phyloP scores from a whole-genome alignment of 1,139 yeast species.

The Candida dubliniensis region DNA sequence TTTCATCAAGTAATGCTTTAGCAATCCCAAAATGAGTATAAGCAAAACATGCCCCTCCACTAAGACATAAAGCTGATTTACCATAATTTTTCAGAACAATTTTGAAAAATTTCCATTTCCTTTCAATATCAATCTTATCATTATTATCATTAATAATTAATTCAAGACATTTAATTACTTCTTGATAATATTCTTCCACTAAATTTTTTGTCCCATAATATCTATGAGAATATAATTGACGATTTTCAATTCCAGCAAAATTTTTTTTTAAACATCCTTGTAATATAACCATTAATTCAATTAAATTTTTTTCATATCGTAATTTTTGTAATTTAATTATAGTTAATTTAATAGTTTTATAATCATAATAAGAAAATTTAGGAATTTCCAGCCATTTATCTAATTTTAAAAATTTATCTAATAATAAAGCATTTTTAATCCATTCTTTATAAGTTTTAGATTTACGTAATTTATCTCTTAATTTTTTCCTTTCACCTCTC shows the following conservation, averaged over 20 bases:
- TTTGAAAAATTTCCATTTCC: conserved; percentile 57
- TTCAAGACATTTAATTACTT: conserved; percentile 51
- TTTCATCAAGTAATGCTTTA: conserved; percentile 67
- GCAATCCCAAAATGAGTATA: conserved; percentile 78
- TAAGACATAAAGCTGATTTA: conserved; percentile 67
- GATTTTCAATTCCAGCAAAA: conserved; percentile 78
- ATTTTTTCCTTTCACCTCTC: conserved; percentile 55
- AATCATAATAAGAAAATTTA: conserved; percentile 68
- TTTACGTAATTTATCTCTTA: conserved; percentile 50
- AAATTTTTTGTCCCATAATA: conserved; percentile 72
- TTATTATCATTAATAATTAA: conserved; percentile 40
- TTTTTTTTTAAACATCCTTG: conserved; percentile 72
- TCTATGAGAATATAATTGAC: conserved; percentile 68
- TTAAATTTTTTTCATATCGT: conserved; percentile 33
- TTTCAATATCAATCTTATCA: conserved; percentile 28
- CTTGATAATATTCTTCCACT: conserved; percentile 55
- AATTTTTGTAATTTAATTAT: conserved; percentile 43
- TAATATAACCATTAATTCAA: conserved; percentile 54
- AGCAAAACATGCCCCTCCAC: conserved; percentile 82
- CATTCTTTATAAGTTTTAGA: conserved; percentile 61
- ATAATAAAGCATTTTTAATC: conserved; percentile 53
- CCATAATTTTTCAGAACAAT: conserved; percentile 67
- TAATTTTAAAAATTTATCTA: conserved; percentile 59
- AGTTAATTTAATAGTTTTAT: conserved; percentile 55
- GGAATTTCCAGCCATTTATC: conserved; percentile 67